Evolutionary conservation across 495 filamentous ascomycete species (phyloP).

Genomic region (Hyaloscypha variabilis): DNA sequence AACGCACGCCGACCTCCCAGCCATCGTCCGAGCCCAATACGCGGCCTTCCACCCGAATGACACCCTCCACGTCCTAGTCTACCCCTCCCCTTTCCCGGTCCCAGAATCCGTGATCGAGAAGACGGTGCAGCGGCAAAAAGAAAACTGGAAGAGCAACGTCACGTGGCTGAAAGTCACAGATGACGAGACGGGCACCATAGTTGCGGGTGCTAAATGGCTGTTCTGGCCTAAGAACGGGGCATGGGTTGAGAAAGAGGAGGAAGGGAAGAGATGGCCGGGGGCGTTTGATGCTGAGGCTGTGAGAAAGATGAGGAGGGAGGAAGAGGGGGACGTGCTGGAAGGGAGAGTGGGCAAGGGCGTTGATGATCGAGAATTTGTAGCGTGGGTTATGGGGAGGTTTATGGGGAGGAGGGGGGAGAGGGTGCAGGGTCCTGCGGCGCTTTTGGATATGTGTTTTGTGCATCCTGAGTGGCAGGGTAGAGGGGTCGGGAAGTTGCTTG

Average conservation of each 20-base stretch:
- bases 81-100: neutral
- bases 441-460: constrained; percentile 8
- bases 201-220: constrained; percentile 1
- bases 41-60: constrained; percentile 12
- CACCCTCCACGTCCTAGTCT: constrained; percentile 1
- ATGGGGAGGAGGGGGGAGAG: constrained; percentile 2
- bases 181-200: neutral
- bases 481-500: neutral
- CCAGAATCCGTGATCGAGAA: neutral
- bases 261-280: constrained; percentile 7
- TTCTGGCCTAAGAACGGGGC: neutral
- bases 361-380: neutral
- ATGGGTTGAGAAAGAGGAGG: neutral
- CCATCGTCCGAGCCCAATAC: constrained; percentile 10
- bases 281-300: neutral
- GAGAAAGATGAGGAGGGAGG: neutral
- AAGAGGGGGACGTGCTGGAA: neutral
- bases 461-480: neutral
- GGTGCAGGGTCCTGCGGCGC: constrained; percentile 3
- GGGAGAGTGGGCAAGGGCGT: neutral
- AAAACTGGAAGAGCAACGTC: neutral
- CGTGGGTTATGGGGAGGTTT: constrained; percentile 10
- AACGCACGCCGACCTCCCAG: neutral
- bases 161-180: constrained; percentile 10
- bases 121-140: neutral